Base-by-base conservation (phyloP, 441 rosid genomes). In the Monsonia emarginata region DNA sequence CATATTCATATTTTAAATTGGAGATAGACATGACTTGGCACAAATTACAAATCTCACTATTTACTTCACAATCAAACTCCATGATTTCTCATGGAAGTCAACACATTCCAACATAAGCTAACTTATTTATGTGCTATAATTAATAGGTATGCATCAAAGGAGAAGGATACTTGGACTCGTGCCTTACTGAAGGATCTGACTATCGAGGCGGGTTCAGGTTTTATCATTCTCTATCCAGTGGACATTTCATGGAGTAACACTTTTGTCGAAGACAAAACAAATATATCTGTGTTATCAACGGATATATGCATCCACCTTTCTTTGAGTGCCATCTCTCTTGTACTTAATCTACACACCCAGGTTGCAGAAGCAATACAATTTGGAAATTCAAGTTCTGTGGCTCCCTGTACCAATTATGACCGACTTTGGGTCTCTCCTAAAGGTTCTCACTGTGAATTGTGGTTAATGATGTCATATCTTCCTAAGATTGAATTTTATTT, bases 121-220 rank as follows among this genome's bases (percentile, higher is more conserved):
- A 52, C 59, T 22, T 22, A 22, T 44, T 6, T 44, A n/a, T 44
- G 14, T 4, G 21, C 22, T 52, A 10, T 21, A 24, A 9, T 46
- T 34, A 67, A 76, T 77, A 94, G 99, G 97, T 91, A 82, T 81
- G 97, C 98, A 48, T 81, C 97, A 72, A 95, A 90, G 84, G 99
- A 84, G 76, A 87, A 87, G 80, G 99, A 92, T 79, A 86, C 81
- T 63, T 95, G 99, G 99, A 82, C 88, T 62, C 87, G 97, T 26
- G 88, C 98, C 56, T 75, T 86, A 68, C 79, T 87, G 80, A 95
- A 90, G 85, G 93, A 86, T 80, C 80, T 95, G 73, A 87, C 84
- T 13, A 75, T 95, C 63, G 99, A 95, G 85, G 85, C 97, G 72
- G 99, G 96, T 72, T 95, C 99, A 73, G 99, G 99, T 76, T 95